Conservation (phyloP, 2,329 filamentous ascomycete species). For the Cercospora zeae-maydis region DNA sequence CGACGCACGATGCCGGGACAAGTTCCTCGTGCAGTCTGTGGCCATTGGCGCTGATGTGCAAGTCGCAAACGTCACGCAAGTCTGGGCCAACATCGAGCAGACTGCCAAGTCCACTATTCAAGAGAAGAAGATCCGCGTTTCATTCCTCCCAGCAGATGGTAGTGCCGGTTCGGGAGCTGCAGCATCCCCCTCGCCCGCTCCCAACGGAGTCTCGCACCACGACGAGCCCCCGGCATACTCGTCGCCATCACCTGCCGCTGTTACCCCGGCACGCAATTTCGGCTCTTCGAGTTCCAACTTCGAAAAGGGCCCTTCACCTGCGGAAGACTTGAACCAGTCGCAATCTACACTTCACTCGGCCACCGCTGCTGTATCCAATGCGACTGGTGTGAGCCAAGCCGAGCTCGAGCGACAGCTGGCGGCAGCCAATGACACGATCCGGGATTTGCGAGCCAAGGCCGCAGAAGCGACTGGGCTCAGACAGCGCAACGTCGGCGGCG, state of each 20-base stretch:
- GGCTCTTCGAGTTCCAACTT: slow-evolving; percentile 20
- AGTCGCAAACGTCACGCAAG: slow-evolving; percentile 71
- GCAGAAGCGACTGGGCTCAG: slow-evolving; percentile 62
- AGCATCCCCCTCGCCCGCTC: slow-evolving; percentile 14
- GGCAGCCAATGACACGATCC: slow-evolving; percentile 70
- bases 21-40: slow-evolving; percentile 94
- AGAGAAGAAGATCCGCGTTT: slow-evolving; percentile 94
- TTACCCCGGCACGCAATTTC: slow-evolving; percentile 44
- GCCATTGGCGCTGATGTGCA: slow-evolving; percentile 79
- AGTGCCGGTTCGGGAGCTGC: slow-evolving; percentile 24
- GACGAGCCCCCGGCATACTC: slow-evolving; percentile 52
- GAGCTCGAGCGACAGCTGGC: slow-evolving; percentile 70
- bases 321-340: slow-evolving; percentile 30
- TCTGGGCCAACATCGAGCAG: slow-evolving; percentile 73
- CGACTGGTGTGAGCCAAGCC: slow-evolving; percentile 51
- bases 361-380: slow-evolving; percentile 45
- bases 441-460: slow-evolving; percentile 60
- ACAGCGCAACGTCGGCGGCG: slow-evolving; percentile 62
- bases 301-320: slow-evolving; percentile 38
- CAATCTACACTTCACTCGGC: slow-evolving; percentile 39
- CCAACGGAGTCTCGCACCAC: slow-evolving; percentile 32
- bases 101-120: slow-evolving; percentile 72
- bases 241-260: slow-evolving; percentile 52
- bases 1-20: slow-evolving; percentile 91
- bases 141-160: slow-evolving; percentile 68